These are phyloP conservation scores for Chrysanthemum seticuspe DNA, from an alignment of 129 eudicot species.

Conservation along the genomic window DNA sequence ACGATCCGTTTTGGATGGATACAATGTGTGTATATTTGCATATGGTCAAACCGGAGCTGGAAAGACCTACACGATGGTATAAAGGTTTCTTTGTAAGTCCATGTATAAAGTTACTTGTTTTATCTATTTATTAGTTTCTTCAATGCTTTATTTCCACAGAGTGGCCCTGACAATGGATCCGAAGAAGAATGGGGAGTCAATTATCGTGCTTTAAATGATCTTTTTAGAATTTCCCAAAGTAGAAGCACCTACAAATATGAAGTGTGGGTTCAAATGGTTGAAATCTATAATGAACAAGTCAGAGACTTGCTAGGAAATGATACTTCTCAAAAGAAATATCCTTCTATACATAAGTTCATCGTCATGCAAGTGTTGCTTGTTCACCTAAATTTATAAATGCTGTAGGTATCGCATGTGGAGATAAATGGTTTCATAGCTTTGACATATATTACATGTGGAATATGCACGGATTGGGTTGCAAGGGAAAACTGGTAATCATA, in stretches of 20 bases:
- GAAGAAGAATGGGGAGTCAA: constrained; percentile 86
- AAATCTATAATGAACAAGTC: constrained; percentile 89
- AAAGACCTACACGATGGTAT: constrained; percentile 92
- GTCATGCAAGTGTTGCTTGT: constrained; percentile 4
- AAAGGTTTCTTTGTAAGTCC: neutral
- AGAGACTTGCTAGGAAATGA: constrained; percentile 69
- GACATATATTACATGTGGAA: neutral
- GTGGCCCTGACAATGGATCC: constrained; percentile 74
- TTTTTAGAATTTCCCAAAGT: constrained; percentile 65
- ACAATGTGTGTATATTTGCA: constrained; percentile 89
- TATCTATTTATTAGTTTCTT: constrained; percentile 18
- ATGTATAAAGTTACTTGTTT: constrained; percentile 2
- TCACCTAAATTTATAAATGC: neutral
- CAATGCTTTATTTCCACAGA: constrained; percentile 37
- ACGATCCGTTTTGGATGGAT: constrained; percentile 80
- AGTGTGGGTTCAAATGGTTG: constrained; percentile 81
- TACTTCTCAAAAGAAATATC: constrained; percentile 77
- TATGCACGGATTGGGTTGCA: neutral
- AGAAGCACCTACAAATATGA: constrained; percentile 63
- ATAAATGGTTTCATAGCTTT: neutral
- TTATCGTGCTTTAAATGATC: constrained; percentile 78
- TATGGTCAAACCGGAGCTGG: constrained; percentile 97
- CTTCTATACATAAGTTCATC: constrained; percentile 31
- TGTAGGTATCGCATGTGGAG: too few relatives aligned
- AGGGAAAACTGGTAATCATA: neutral